These are phyloP conservation scores for Fusarium pseudograminearum DNA, from an alignment of 2,329 filamentous ascomycete species.

Conservation along the genomic window DNA sequence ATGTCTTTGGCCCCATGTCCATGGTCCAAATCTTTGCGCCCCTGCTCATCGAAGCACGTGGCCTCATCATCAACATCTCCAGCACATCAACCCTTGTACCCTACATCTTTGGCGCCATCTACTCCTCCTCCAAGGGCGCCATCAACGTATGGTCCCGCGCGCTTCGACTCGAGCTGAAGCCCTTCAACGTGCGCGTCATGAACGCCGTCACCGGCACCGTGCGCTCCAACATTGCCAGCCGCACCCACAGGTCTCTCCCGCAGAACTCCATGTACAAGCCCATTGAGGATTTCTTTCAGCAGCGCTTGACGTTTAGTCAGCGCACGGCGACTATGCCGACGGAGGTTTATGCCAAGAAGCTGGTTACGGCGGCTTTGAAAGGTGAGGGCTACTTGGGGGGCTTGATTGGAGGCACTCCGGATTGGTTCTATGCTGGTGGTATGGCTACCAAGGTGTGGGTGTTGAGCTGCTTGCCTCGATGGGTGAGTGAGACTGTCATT, in stretches of 20 bases:
- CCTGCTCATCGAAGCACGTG: constrained; percentile 62
- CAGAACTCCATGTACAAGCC: constrained; percentile 61
- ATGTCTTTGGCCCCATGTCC: constrained; percentile 69
- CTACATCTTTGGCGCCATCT: constrained; percentile 66
- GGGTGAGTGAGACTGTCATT: constrained; percentile 48
- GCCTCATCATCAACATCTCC: constrained; percentile 67
- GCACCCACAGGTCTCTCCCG: constrained; percentile 57
- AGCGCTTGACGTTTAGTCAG: constrained; percentile 62
- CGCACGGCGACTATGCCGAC: constrained; percentile 60
- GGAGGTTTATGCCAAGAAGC: constrained; percentile 56
- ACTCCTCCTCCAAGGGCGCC: constrained; percentile 68
- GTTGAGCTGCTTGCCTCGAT: constrained; percentile 41
- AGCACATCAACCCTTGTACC: constrained; percentile 63
- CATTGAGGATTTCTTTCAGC: constrained; percentile 60
- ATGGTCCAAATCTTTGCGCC: constrained; percentile 64
- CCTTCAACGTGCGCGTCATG: constrained; percentile 68
- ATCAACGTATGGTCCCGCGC: constrained; percentile 65
- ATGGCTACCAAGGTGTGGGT: constrained; percentile 50
- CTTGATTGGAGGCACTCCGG: constrained; percentile 50
- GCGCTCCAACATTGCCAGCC: constrained; percentile 61
- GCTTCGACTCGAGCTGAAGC: constrained; percentile 65
- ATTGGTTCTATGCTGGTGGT: constrained; percentile 54
- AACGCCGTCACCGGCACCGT: constrained; percentile 68
- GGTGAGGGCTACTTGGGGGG: constrained; percentile 54
- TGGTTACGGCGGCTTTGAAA: constrained; percentile 59